These are phyloP conservation scores for Clarireedia paspali DNA, from an alignment of 2,329 filamentous ascomycete species.

Conservation along the genomic window DNA sequence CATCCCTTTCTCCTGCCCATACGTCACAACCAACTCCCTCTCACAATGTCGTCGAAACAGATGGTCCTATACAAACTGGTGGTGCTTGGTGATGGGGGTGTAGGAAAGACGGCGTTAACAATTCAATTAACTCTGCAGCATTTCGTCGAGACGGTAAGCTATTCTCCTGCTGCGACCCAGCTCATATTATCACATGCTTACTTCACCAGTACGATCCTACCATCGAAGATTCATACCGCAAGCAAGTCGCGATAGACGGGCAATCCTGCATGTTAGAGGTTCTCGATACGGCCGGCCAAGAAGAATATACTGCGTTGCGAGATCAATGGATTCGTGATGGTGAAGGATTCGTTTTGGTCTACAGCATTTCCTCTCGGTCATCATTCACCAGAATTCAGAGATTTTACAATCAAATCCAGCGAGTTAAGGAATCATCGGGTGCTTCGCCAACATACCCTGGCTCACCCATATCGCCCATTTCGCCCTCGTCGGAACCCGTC, in stretches of 20 bases:
- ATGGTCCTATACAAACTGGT: conserved; percentile 96
- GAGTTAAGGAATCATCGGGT: conserved; percentile 86
- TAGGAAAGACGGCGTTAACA: conserved; percentile 88
- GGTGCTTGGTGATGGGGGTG: conserved; percentile 88
- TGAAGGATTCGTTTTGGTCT: conserved; percentile 94
- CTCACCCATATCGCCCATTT: conserved; percentile 55
- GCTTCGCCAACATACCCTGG: conserved; percentile 71
- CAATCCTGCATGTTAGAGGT: conserved; percentile 97
- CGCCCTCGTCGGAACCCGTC: conserved; percentile 49
- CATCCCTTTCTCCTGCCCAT: neutral
- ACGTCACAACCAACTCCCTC: conserved; percentile 1
- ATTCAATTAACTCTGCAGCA: conserved; percentile 97
- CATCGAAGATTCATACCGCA: conserved; percentile 82
- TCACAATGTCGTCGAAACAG: conserved; percentile 32
- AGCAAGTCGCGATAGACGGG: conserved; percentile 86
- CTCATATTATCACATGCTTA: conserved; percentile 16
- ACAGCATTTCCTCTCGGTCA: conserved; percentile 94
- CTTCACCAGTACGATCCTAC: conserved; percentile 61
- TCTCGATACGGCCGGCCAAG: conserved; percentile 92
- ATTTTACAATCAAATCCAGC: conserved; percentile 94
- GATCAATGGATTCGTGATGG: conserved; percentile 99
- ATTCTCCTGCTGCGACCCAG: neutral
- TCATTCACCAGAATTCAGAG: conserved; percentile 92
- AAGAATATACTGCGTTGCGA: conserved; percentile 93
- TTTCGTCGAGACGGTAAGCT: conserved; percentile 81